phyloP scores from a whole-genome alignment of 2,329 filamentous ascomycete genomes.

The Lachnellula subtilissima region DNA sequence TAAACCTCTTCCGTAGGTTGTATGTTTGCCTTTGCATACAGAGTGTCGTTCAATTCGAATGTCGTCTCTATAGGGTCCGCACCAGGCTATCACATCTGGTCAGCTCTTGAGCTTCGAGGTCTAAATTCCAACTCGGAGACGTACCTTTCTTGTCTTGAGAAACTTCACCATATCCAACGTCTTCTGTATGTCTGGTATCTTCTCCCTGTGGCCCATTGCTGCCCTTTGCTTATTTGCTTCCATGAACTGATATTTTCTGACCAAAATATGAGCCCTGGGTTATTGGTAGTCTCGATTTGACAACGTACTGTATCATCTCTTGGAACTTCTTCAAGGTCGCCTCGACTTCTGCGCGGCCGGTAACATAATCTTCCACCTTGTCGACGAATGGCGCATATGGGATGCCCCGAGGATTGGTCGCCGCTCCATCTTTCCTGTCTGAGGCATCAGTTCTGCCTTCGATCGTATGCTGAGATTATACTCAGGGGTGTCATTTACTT shows the following conservation, averaged over 20 bases:
- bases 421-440: constrained; percentile 45
- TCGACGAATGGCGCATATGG: constrained; percentile 82
- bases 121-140: constrained; percentile 8
- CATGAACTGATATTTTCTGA: constrained; percentile 99
- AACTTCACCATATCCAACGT: constrained; percentile 89
- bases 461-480: neutral
- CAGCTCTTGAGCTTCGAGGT: constrained; percentile 7
- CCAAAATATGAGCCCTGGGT: constrained; percentile 29
- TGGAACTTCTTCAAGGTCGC: constrained; percentile 77
- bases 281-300: neutral
- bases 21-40: constrained; percentile 84
- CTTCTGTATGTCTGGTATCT: constrained; percentile 96
- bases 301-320: constrained; percentile 80
- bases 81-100: constrained; percentile 25
- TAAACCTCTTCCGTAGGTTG: constrained; percentile 86
- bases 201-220: constrained; percentile 77
- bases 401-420: constrained; percentile 77
- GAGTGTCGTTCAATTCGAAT: constrained; percentile 93
- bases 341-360: constrained; percentile 74
- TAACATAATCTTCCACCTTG: constrained; percentile 82
- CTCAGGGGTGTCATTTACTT: constrained; percentile 19
- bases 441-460: constrained; percentile 6
- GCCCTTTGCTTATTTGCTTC: constrained; percentile 86
- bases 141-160: constrained; percentile 68
- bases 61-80: constrained; percentile 78